These are phyloP conservation scores for Naegleria gruberi DNA, from an alignment of 208 protist genomes.

Conservation along the genomic window DNA sequence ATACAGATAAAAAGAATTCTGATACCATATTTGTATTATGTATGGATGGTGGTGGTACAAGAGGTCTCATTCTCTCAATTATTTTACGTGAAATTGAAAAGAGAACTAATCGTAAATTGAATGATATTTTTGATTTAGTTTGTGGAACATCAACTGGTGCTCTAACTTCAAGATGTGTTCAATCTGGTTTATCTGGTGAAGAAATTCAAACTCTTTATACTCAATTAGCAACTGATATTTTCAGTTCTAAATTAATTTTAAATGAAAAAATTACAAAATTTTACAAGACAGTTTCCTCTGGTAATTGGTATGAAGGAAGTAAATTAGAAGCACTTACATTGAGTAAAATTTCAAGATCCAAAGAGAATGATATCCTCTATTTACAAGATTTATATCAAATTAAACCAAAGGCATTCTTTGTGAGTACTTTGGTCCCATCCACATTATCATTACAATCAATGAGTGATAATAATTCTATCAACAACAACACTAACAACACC, in stretches of 20 bases:
- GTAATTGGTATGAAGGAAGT: background rate
- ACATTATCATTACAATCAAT: too few species aligned
- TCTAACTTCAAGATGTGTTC: background rate
- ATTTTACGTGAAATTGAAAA: constrained; percentile 29
- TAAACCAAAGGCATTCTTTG: background rate
- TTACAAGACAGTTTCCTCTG: background rate
- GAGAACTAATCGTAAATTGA: background rate
- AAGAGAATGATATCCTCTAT: background rate
- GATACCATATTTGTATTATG: background rate
- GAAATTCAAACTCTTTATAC: background rate
- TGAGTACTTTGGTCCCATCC: background rate
- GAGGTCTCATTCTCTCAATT: constrained; percentile 20
- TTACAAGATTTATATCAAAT: background rate
- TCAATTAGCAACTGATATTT: background rate
- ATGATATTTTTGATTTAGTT: constrained; percentile 32
- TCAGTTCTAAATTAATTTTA: background rate
- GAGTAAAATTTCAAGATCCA: background rate
- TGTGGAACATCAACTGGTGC: constrained; percentile 29
- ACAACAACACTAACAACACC: too few species aligned
- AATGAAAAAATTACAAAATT: background rate
- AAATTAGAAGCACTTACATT: background rate
- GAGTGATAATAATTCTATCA: too few species aligned
- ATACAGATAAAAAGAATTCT: too few species aligned
- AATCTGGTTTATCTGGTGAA: background rate
- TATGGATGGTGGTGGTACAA: background rate